Evolutionary conservation across 345 rosid species (phyloP).

Genomic region (Pelargonium nanum): DNA sequence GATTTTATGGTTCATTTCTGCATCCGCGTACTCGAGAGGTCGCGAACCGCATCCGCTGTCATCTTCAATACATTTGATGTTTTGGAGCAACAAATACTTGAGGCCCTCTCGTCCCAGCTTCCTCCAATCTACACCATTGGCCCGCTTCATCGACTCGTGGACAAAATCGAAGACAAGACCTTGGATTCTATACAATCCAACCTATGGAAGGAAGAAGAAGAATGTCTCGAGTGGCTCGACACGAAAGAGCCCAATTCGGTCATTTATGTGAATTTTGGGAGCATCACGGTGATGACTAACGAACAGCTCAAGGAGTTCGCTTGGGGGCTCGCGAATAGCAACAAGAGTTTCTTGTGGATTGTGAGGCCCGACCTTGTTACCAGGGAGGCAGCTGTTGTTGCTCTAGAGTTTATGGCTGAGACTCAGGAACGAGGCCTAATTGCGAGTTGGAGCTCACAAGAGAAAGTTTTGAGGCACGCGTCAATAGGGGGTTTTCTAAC

Average conservation of each 20-base stretch:
- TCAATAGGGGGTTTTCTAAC: conserved; percentile 57
- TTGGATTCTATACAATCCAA: not conserved
- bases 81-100: not conserved
- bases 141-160: not conserved
- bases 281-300: not conserved
- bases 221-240: conserved; percentile 9
- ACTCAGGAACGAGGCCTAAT: conserved; percentile 9
- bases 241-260: conserved; percentile 2
- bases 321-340: conserved; percentile 26
- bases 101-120: not conserved
- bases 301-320: not conserved
- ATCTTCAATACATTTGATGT: not conserved
- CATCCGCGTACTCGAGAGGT: not conserved
- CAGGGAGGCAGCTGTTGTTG: not conserved
- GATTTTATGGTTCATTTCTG: not conserved
- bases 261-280: conserved; percentile 9
- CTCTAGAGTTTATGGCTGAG: conserved; percentile 18
- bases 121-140: not conserved
- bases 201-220: conserved; percentile 2
- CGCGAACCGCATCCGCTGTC: not conserved
- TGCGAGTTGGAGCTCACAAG: conserved; percentile 35
- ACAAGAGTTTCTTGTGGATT: conserved; percentile 36
- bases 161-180: not conserved
- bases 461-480: conserved; percentile 35
- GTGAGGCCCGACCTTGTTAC: conserved; percentile 17